These are phyloP conservation scores for Ceratobasidium sp. DNA, from an alignment of 1,284 basidiomycete genomes.

Conservation along the genomic window DNA sequence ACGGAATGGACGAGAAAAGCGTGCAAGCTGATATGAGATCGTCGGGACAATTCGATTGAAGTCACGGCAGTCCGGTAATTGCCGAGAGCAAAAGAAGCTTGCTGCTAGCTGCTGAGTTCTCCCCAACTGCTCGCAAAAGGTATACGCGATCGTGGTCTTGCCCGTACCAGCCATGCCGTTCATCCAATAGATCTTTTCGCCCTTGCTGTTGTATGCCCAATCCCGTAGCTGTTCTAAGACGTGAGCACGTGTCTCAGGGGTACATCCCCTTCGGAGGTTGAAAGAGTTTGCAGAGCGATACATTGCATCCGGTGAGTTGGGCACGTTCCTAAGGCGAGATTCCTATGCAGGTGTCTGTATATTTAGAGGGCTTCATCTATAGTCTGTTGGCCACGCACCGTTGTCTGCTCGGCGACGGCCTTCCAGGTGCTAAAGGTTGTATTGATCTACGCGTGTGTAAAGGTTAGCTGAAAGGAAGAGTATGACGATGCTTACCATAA, in stretches of 20 bases:
- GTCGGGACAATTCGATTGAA: not conserved
- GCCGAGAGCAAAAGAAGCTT: constrained; percentile 27
- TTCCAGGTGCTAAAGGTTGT: not conserved
- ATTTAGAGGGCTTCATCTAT: not conserved
- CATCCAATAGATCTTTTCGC: constrained; percentile 15
- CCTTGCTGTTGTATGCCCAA: not conserved
- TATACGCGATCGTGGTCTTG: no score
- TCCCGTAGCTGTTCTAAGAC: not conserved
- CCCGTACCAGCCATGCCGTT: constrained; percentile 16
- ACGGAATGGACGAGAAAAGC: constrained; percentile 4
- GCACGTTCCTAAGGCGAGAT: not conserved
- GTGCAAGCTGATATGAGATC: not conserved
- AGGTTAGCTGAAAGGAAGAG: not conserved
- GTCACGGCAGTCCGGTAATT: constrained; percentile 1
- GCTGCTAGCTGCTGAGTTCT: not conserved
- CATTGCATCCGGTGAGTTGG: not conserved
- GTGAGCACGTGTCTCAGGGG: not conserved
- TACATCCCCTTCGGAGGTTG: not conserved
- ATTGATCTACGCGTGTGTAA: not conserved
- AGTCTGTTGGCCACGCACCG: not conserved
- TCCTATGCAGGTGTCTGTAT: not conserved
- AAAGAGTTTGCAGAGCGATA: not conserved
- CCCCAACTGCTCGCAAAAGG: constrained; percentile 3
- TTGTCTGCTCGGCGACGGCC: not conserved
- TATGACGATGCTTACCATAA: constrained; percentile 11